Base-by-base conservation (phyloP, 805 yeast species). In the Sungouiozyma ichnusensis region DNA sequence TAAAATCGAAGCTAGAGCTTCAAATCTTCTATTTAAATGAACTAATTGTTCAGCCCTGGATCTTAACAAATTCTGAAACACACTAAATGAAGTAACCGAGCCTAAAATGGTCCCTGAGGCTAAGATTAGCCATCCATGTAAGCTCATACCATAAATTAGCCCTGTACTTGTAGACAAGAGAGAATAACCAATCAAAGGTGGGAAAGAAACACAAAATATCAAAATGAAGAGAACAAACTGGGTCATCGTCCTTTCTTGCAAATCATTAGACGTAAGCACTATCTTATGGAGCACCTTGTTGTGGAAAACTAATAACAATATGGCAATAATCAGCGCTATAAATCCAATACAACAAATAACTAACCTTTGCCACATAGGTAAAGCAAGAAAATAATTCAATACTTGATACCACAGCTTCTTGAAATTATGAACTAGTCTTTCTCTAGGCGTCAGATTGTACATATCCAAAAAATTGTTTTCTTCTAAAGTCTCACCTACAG, bases 171-270 rank as follows among this genome's bases (percentile, higher is more conserved):
- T 71, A 16, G 81, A 72, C 16, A 84, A 60, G 16, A 80, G 69
- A 3, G 90, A 73, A 63, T 80, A 88, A 1, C 98, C 98, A 29
- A 86, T 61, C 50, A 90, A 48, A 1, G 97, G 98, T 2, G 98
- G 97, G 66, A 90, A 88, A 0, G 92, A 78, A 3, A 88, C 87
- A 2, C 71, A 20, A 49, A 81, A 73, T 3, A 87, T 62, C 37
- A 80, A 58, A 3, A 61, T 15, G 40, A 79, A 72, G 44, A 88
- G 55, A 0, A 77, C 48, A 3, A 70, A 44, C 11, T 65, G 62
- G 0, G 81, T 76, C 34, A 58, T 64, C 16, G 52, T 55, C 37
- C 67, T 58, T 1, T 57, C 55, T 20, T 55, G 49, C 66, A 79
- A 69, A n/a, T 58, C 55, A 39, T 75, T 71, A 0, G 85, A 69